Evolutionary conservation across 495 filamentous ascomycete genomes (phyloP), one percentile per base, ranked within the genome.

Genomic region (Aspergillus ostianus): DNA sequence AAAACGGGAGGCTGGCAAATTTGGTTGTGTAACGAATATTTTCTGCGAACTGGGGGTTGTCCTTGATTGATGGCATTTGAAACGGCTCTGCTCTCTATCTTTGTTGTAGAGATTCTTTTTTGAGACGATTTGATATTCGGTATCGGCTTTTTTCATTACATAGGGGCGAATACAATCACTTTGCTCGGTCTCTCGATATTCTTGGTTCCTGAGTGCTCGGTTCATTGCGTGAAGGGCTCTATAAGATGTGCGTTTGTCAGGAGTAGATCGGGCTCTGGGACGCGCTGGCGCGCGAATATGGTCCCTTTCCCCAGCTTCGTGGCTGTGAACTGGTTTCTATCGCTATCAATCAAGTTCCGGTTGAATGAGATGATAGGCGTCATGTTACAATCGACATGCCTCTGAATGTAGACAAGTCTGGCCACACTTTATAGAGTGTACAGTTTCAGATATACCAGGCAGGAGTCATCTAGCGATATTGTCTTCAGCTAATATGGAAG

Each of bases 91-190:
- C 13, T 54, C 45, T 54, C 30, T 54, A 18, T 21, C 30, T 54
- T 19, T 54, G 52, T 44, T 21, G 19, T 54, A n/a, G 32, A 27
- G 45, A 41, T 15, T 26, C 13, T 41, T 41, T 41, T 54, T 54
- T 46, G 45, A 32, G 30, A 54, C 30, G 51, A 54, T 21, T 20
- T 45, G 30, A 54, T 54, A 44, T 54, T 54, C 52, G 30, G 52
- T 54, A 23, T 54, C 36, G 32, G 45, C 20, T 44, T 54, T 41
- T 41, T 15, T 41, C 23, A 2, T 54, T 32, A 23, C 52, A 45
- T 54, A 54, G 52, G 52, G 52, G 52, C 52, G 52, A 54, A 54
- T 54, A 54, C 30, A 54, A 54, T 54, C 32, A 54, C 52, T 41
- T 41, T 41, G 36, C 36, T 41, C 36, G 36, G 36, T 41, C 36